phyloP scores from a whole-genome alignment of 129 eudicot species.

The Apium graveolens region DNA sequence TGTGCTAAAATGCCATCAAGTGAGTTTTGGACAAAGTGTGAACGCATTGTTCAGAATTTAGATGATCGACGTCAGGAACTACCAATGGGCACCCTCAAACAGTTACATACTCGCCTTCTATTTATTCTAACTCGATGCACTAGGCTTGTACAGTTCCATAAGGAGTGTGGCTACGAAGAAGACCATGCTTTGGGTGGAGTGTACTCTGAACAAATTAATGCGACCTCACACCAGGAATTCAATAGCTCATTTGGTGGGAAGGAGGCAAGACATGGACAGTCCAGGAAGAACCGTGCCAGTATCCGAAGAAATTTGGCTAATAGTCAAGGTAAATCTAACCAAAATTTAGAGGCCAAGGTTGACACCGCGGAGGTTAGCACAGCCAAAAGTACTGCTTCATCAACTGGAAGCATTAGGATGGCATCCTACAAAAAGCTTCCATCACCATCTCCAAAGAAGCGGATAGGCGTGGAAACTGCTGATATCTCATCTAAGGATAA shows the following conservation, averaged over 20 bases:
- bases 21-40: conserved; percentile 88
- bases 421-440: conserved; percentile 89
- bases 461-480: conserved; percentile 36
- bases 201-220: conserved; percentile 47
- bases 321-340: conserved; percentile 28
- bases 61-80: conserved; percentile 94
- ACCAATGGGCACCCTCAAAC: conserved; percentile 78
- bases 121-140: conserved; percentile 94
- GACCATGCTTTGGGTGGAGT: conserved; percentile 56
- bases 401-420: conserved; percentile 50
- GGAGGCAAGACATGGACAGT: conserved; percentile 23
- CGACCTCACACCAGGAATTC: conserved; percentile 27
- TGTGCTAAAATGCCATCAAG: conserved; percentile 80
- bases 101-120: conserved; percentile 77
- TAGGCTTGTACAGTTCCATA: conserved; percentile 86
- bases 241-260: conserved; percentile 28
- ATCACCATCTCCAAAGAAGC: conserved; percentile 46
- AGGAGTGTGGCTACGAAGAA: conserved; percentile 86
- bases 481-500: conserved; percentile 42
- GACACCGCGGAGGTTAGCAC: conserved; percentile 53
- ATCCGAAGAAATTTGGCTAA: conserved; percentile 19
- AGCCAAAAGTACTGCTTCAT: conserved; percentile 51
- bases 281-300: conserved; percentile 23
- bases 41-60: conserved; percentile 70
- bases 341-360: conserved; percentile 18